Evolutionary conservation across 2,329 filamentous ascomycete genomes (phyloP).

Genomic region (Paraphaeosphaeria sporulosa): DNA sequence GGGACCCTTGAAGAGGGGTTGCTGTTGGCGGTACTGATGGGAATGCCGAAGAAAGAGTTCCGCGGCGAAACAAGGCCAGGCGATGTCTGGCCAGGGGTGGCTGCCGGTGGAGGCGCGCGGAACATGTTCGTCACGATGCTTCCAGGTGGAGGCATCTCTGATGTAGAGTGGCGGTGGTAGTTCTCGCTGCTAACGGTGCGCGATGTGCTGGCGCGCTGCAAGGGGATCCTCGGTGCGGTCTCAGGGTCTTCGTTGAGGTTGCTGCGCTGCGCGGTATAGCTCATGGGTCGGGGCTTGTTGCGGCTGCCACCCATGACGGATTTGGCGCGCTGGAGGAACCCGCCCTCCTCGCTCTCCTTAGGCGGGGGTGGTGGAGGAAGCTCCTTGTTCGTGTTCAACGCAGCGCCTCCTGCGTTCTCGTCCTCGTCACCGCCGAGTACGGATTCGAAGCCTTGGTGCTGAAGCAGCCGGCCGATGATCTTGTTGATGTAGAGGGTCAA

Average conservation of each 20-base stretch:
- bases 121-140: conserved; percentile 90
- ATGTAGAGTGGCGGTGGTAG: conserved; percentile 54
- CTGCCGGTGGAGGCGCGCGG: conserved; percentile 64
- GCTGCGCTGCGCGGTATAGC: conserved; percentile 40
- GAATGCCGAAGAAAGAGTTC: conserved; percentile 51
- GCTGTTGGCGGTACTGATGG: conserved; percentile 52
- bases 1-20: conserved; percentile 53
- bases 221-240: conserved; percentile 78
- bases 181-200: conserved; percentile 38
- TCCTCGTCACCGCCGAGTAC: conserved; percentile 81
- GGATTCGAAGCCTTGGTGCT: conserved; percentile 93
- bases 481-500: conserved; percentile 98
- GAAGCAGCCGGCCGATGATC: conserved; percentile 93
- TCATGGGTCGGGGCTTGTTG: conserved; percentile 55
- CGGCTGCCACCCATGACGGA: conserved; percentile 58
- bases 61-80: conserved; percentile 46
- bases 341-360: conserved; percentile 56
- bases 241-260: conserved; percentile 66
- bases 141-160: conserved; percentile 61
- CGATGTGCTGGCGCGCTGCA: conserved; percentile 63
- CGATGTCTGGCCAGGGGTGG: conserved; percentile 57
- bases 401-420: conserved; percentile 29
- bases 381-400: conserved; percentile 77
- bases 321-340: conserved; percentile 66
- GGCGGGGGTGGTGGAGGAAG: conserved; percentile 76